phyloP scores from a whole-genome alignment of 208 protist species.

The Trypanosoma lewisi region DNA sequence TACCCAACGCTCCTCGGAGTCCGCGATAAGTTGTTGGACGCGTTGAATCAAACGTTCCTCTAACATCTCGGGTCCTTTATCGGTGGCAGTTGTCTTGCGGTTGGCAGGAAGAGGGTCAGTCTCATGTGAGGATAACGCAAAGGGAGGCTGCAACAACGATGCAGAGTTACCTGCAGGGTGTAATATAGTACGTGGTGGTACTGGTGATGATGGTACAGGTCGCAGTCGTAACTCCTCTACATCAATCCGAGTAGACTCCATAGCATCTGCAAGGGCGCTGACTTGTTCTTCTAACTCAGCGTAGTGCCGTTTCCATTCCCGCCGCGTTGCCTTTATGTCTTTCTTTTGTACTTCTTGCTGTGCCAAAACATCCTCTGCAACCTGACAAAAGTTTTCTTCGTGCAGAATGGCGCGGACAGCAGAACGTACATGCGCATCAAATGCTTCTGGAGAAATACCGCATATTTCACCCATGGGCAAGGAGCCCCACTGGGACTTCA shows the following conservation, averaged over 20 bases:
- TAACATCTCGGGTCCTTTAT: neutral
- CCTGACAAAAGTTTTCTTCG: conserved; percentile 44
- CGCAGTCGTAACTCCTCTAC: conserved; percentile 22
- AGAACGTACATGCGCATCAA: conserved; percentile 52
- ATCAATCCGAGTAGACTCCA: conserved; percentile 15
- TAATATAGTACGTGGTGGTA: neutral
- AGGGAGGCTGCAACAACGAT: neutral
- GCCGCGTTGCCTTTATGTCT: conserved; percentile 28
- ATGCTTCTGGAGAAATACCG: conserved; percentile 36
- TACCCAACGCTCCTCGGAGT: conserved; percentile 13
- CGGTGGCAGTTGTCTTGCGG: neutral
- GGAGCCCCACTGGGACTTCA: neutral
- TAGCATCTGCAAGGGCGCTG: neutral
- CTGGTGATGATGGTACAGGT: conserved; percentile 6
- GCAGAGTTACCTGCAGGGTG: neutral
- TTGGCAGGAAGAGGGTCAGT: neutral
- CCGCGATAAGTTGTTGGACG: conserved; percentile 7
- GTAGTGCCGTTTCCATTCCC: conserved; percentile 28
- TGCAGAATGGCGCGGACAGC: conserved; percentile 39
- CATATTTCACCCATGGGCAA: neutral
- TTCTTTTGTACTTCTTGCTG: conserved; percentile 23
- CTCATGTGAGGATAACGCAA: neutral
- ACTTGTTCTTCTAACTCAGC: conserved; percentile 27
- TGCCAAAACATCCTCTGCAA: conserved; percentile 5
- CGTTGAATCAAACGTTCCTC: conserved; percentile 18